phyloP scores from a whole-genome alignment of 495 filamentous ascomycete species.

The Chlorociboria aeruginascens region DNA sequence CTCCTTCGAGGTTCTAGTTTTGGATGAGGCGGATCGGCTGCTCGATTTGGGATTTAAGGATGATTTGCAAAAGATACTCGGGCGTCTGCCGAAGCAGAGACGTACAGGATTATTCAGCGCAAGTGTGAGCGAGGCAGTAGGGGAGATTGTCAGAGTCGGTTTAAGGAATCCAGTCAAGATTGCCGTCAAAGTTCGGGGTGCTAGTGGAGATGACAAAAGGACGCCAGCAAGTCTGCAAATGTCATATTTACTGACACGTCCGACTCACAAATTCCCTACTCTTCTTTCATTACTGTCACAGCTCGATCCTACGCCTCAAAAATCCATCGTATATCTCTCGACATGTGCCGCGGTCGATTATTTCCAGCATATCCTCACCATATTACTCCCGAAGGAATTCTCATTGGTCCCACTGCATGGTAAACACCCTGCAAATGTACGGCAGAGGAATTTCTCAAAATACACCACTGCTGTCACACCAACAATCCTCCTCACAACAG shows the following conservation, averaged over 20 bases:
- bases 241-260: slow-evolving; percentile 66
- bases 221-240: slow-evolving; percentile 86
- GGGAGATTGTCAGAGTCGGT: slow-evolving; percentile 84
- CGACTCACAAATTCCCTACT: slow-evolving; percentile 65
- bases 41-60: slow-evolving; percentile 94
- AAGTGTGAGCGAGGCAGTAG: slow-evolving; percentile 79
- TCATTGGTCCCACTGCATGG: slow-evolving; percentile 74
- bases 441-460: slow-evolving; percentile 66
- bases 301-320: slow-evolving; percentile 59
- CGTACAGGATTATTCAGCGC: slow-evolving; percentile 91
- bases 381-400: slow-evolving; percentile 49
- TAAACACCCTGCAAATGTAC: slow-evolving; percentile 68
- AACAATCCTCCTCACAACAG: slow-evolving; percentile 74
- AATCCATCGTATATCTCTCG: slow-evolving; percentile 87
- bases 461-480: slow-evolving; percentile 61
- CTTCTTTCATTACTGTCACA: slow-evolving; percentile 57
- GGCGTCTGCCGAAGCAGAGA: slow-evolving; percentile 79
- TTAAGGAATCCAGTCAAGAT: slow-evolving; percentile 90
- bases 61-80: slow-evolving; percentile 74
- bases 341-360: slow-evolving; percentile 96
- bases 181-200: slow-evolving; percentile 78
- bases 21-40: slow-evolving; percentile 89
- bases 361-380: slow-evolving; percentile 62
- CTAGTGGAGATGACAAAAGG: slow-evolving; percentile 65
- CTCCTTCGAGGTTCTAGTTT: slow-evolving; percentile 77